A percentile compares a stretch with the other conserved stretches of the same genome.
phyloP scores from a whole-genome alignment of 2,329 filamentous ascomycete genomes.

The Whalleya microplaca region DNA sequence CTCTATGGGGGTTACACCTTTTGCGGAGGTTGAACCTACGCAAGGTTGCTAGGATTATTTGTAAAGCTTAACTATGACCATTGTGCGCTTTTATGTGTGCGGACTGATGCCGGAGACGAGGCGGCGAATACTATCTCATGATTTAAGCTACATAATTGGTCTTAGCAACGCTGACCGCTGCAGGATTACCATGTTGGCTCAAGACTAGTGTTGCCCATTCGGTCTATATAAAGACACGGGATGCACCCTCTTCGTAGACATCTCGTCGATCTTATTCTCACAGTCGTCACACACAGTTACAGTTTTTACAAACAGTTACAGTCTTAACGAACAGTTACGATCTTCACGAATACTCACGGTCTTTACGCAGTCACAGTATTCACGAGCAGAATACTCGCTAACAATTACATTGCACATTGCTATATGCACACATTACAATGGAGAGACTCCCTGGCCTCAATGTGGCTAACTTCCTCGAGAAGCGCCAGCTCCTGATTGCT shows the following conservation, averaged over 20 bases:
- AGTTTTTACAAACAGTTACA: too few species aligned
- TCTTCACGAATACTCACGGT: too few species aligned
- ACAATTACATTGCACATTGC: constrained; percentile 4
- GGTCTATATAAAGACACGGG: not conserved
- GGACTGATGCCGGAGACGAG: constrained; percentile 24
- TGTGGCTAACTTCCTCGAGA: constrained; percentile 39
- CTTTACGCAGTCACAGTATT: too few species aligned
- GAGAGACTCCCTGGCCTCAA: constrained; percentile 38
- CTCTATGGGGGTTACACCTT: not conserved
- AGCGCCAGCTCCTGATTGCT: constrained; percentile 35
- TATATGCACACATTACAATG: constrained; percentile 24
- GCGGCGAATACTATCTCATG: constrained; percentile 16
- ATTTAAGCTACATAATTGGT: constrained; percentile 6
- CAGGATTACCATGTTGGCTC: not conserved
- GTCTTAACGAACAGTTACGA: too few species aligned
- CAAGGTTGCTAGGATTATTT: not conserved
- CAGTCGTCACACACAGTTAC: not conserved
- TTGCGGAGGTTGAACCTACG: not conserved
- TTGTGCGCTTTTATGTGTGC: not conserved
- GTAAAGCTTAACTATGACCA: not conserved
- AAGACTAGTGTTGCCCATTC: not conserved
- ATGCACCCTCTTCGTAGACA: not conserved
- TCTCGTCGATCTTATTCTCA: not conserved
- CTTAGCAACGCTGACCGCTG: constrained; percentile 4
- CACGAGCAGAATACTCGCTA: not conserved